A percentile compares a stretch with the other conserved stretches of the same genome.
Conservation (phyloP, 2,329 filamentous ascomycete genomes). For the Colletotrichum horii region DNA sequence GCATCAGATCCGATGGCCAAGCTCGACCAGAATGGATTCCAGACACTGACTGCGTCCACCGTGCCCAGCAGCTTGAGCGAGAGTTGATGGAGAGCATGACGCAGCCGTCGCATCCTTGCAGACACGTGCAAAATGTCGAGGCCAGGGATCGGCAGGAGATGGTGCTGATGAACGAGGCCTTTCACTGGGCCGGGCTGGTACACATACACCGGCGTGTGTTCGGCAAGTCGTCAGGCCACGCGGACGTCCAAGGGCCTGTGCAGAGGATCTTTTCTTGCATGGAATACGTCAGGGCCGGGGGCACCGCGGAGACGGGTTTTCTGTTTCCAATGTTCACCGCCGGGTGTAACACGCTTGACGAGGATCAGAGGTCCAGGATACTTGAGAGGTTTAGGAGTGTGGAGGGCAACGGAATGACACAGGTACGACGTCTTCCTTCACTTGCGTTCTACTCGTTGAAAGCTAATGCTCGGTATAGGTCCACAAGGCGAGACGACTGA, state of each 20-base stretch:
- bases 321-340: conserved; percentile 86
- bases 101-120: conserved; percentile 45
- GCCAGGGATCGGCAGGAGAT: conserved; percentile 67
- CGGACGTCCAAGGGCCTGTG: conserved; percentile 68
- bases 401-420: conserved; percentile 77
- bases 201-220: conserved; percentile 78
- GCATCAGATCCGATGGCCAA: conserved; percentile 54
- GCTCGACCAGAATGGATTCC: conserved; percentile 61
- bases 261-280: conserved; percentile 67
- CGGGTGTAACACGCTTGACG: conserved; percentile 72
- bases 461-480: conserved; percentile 42
- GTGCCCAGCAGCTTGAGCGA: conserved; percentile 64
- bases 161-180: conserved; percentile 76
- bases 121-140: conserved; percentile 52
- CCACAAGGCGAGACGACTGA: conserved; percentile 64
- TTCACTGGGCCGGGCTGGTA: conserved; percentile 79
- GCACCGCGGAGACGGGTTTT: conserved; percentile 75
- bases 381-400: conserved; percentile 69
- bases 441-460: background rate
- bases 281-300: conserved; percentile 65
- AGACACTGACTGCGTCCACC: conserved; percentile 52
- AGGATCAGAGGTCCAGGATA: conserved; percentile 62
- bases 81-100: conserved; percentile 65
- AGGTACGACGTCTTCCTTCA: conserved; percentile 53
- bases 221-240: conserved; percentile 60